Percentiles rank a stretch among this genome's conserved stretches.
These are phyloP conservation scores for Pseudognaphalium luteoalbum DNA, from an alignment of 129 eudicot genomes.

Conservation along the genomic window DNA sequence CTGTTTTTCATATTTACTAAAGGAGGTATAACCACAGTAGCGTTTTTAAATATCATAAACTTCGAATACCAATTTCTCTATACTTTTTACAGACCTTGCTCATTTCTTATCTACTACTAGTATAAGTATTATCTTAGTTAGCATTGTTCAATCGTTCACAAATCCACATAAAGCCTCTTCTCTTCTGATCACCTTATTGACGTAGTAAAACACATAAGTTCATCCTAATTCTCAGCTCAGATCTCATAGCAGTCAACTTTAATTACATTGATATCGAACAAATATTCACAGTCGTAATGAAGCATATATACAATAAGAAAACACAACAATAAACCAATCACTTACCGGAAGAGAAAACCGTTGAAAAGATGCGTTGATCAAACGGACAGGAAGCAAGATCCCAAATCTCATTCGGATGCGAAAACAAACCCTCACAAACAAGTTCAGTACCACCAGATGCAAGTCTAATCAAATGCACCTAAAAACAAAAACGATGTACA, in stretches of 20 bases:
- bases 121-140: not conserved
- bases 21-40: not conserved
- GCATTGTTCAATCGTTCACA: not conserved
- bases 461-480: slow-evolving; percentile 94
- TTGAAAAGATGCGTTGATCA: slow-evolving; percentile 42
- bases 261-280: slow-evolving; percentile 12
- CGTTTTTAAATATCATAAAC: not conserved
- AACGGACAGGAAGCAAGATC: slow-evolving; percentile 95
- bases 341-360: slow-evolving; percentile 61
- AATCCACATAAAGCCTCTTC: too few species aligned
- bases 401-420: slow-evolving; percentile 98
- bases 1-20: slow-evolving; percentile 2
- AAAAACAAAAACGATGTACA: not conserved
- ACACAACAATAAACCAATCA: slow-evolving; percentile 11
- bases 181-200: too few species aligned
- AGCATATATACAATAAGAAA: not conserved
- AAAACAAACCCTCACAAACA: slow-evolving; percentile 92
- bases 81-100: not conserved
- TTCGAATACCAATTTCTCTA: not conserved
- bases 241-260: slow-evolving; percentile 19
- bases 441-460: slow-evolving; percentile 74
- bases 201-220: slow-evolving; percentile 11
- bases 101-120: not conserved
- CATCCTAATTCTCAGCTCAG: slow-evolving; percentile 7
- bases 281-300: not conserved